Conservation (phyloP, 768 basidiomycete genomes). For the Tubosaeta brunneosetosa region DNA sequence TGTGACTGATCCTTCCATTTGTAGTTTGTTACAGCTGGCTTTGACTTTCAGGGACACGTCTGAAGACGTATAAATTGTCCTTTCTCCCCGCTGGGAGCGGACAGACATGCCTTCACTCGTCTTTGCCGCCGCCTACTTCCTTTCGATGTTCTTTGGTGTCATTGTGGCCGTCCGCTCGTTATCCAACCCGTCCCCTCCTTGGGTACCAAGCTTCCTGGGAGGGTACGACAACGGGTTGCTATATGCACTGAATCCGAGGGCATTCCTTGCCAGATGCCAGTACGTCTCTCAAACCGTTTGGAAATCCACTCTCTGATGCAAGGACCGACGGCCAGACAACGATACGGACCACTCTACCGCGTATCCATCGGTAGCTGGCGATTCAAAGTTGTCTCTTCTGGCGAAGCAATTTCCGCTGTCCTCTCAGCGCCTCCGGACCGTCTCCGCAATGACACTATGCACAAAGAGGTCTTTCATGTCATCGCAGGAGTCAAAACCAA, state of each 20-base stretch:
- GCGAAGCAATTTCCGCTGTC: conserved; percentile 10
- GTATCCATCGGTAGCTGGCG: conserved; percentile 17
- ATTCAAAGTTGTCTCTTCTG: conserved; percentile 14
- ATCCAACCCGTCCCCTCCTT: not conserved
- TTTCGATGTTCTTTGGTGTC: not conserved
- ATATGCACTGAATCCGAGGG: conserved; percentile 11
- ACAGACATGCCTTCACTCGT: not conserved
- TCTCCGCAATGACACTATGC: conserved; percentile 13
- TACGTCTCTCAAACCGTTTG: conserved; percentile 5
- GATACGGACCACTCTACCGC: conserved; percentile 12
- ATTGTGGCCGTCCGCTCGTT: not conserved
- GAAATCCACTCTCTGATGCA: no score
- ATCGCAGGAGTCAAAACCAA: conserved; percentile 11
- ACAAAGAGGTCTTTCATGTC: conserved; percentile 8
- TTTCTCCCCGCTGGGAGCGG: not conserved
- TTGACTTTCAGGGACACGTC: not conserved
- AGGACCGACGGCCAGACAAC: conserved; percentile 2
- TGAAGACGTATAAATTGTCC: not conserved
- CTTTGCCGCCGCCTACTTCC: not conserved
- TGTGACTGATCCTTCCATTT: not conserved
- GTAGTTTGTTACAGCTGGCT: not conserved
- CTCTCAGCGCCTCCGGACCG: not conserved
- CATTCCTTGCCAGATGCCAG: conserved; percentile 20
- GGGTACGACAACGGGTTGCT: conserved; percentile 17
- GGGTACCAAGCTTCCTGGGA: conserved; percentile 8